phyloP scores from a whole-genome alignment of 2,329 filamentous ascomycete genomes.

The Trichoderma atrobrunneum region DNA sequence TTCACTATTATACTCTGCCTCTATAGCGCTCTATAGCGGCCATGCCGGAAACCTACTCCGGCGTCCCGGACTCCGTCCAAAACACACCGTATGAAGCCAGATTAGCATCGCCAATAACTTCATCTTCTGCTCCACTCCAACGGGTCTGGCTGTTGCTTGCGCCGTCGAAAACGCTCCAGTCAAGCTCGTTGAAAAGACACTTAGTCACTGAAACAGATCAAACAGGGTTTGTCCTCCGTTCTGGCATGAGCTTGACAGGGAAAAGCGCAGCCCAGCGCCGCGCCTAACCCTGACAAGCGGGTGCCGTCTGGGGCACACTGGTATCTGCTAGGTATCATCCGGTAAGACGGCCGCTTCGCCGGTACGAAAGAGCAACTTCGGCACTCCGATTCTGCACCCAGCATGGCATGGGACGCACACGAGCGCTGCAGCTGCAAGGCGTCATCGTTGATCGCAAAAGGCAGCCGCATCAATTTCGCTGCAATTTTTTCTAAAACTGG shows the following conservation, averaged over 20 bases:
- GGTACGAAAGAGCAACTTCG: background rate
- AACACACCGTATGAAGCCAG: background rate
- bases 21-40: background rate
- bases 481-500: background rate
- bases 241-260: background rate
- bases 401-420: background rate
- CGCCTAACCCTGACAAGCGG: background rate
- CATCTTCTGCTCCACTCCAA: slow-evolving; percentile 1
- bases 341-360: background rate
- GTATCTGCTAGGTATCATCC: background rate
- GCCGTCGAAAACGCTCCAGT: background rate
- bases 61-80: background rate
- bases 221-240: background rate
- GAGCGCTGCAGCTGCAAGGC: background rate
- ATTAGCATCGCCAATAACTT: background rate
- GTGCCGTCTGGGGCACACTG: background rate
- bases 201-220: background rate
- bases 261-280: background rate
- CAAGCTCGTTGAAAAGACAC: background rate
- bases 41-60: background rate
- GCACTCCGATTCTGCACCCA: background rate
- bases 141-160: slow-evolving; percentile 12
- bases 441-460: background rate
- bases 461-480: background rate
- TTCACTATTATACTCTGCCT: background rate